Percentiles rank a stretch among this genome's conserved stretches.
Conservation (phyloP, 192 early-diverging fungal species). For the Pecoramyces ruminantium region DNA sequence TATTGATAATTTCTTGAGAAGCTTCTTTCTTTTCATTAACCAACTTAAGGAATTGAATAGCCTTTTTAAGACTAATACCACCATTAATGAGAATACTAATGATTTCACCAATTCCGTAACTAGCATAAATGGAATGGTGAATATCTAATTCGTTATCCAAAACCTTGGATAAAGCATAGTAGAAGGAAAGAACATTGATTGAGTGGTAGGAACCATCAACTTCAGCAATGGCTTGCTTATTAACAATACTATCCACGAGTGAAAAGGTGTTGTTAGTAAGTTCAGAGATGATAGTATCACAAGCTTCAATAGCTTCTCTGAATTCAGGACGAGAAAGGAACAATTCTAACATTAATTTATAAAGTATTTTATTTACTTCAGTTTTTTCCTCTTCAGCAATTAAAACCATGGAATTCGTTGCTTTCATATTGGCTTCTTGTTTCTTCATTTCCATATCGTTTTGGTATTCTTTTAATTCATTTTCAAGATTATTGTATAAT, state of each 20-base stretch:
- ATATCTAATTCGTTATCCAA: not conserved
- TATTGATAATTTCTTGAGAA: too few species aligned
- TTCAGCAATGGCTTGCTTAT: too few species aligned
- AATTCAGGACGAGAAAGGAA: not conserved
- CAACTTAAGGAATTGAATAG: not conserved
- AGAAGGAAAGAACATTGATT: not conserved
- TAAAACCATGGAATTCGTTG: too few species aligned
- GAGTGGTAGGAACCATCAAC: not conserved
- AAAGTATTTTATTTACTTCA: not conserved
- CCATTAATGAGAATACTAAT: not conserved
- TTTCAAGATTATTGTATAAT: not conserved
- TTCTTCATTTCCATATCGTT: not conserved
- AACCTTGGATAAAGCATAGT: not conserved
- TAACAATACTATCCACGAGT: not conserved
- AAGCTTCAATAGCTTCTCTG: not conserved
- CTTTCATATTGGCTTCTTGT: not conserved
- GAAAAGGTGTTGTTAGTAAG: not conserved
- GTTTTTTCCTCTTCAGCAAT: too few species aligned
- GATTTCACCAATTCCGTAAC: not conserved
- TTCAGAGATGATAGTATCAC: not conserved
- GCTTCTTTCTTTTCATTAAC: too few species aligned
- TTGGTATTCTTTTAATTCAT: not conserved
- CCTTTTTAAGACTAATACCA: not conserved
- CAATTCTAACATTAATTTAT: not conserved
- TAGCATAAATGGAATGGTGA: not conserved